Evolutionary conservation across 768 basidiomycete species (phyloP).

Genomic region (Lentinula sp.): DNA sequence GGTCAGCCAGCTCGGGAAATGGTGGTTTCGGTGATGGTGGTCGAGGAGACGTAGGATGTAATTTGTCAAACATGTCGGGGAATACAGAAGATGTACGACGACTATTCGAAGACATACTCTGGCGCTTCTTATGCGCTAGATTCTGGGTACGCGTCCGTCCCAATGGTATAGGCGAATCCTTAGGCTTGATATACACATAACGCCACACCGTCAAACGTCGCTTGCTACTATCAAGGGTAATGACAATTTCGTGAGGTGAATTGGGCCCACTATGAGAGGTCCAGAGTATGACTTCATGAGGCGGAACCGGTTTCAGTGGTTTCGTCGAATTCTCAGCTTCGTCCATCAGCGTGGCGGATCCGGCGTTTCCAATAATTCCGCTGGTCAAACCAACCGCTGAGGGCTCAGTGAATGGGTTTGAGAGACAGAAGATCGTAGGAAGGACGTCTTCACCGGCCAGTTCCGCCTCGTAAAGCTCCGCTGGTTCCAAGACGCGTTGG

Average conservation of each 20-base stretch:
- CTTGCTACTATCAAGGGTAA: constrained; percentile 54
- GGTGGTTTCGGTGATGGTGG: constrained; percentile 29
- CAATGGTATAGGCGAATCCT: constrained; percentile 41
- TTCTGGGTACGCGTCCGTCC: constrained; percentile 18
- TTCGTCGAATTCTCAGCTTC: constrained; percentile 47
- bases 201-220: constrained; percentile 63
- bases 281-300: constrained; percentile 63
- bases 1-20: constrained; percentile 31
- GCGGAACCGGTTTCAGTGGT: constrained; percentile 49
- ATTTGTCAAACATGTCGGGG: constrained; percentile 25
- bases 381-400: constrained; percentile 62
- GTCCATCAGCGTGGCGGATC: constrained; percentile 39
- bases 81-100: constrained; percentile 34
- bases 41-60: constrained; percentile 31
- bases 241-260: constrained; percentile 40
- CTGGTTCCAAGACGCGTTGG: constrained; percentile 63
- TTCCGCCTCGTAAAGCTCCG: constrained; percentile 62
- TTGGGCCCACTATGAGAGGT: constrained; percentile 38
- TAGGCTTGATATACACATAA: constrained; percentile 61
- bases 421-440: constrained; percentile 79
- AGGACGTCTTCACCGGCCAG: constrained; percentile 60
- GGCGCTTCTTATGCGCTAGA: constrained; percentile 29
- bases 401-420: constrained; percentile 71
- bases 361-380: constrained; percentile 40
- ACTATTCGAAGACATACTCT: constrained; percentile 29